Evolutionary conservation across 2,329 filamentous ascomycete species (phyloP).

Genomic region (Lachnellula hyalina): DNA sequence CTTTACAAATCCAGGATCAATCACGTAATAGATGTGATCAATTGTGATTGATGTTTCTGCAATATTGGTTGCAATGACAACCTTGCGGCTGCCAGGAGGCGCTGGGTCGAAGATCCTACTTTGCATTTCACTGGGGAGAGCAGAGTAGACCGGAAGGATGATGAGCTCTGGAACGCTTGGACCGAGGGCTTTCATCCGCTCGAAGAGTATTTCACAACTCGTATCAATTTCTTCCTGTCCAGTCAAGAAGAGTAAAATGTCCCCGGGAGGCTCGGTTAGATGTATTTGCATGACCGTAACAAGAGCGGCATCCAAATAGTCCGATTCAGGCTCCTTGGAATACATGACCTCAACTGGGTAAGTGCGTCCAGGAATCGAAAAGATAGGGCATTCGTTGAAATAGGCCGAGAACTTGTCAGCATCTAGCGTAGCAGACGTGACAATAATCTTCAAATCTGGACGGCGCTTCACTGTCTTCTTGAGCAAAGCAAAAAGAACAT

Average conservation of each 20-base stretch:
- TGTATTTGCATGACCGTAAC: slow-evolving; percentile 99
- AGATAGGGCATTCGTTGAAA: slow-evolving; percentile 93
- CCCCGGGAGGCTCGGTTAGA: slow-evolving; percentile 82
- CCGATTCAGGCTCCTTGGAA: slow-evolving; percentile 87
- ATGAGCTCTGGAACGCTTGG: slow-evolving; percentile 86
- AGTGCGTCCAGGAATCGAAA: slow-evolving; percentile 91
- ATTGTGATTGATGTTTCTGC: slow-evolving; percentile 98
- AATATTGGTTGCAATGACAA: slow-evolving; percentile 97
- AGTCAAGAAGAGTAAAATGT: slow-evolving; percentile 95
- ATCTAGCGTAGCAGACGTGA: slow-evolving; percentile 93
- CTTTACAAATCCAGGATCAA: slow-evolving; percentile 96
- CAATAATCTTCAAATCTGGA: slow-evolving; percentile 87
- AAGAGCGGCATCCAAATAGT: slow-evolving; percentile 91
- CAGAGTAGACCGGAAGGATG: slow-evolving; percentile 93
- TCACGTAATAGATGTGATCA: slow-evolving; percentile 94
- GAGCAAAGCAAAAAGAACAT: slow-evolving; percentile 87
- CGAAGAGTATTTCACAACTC: slow-evolving; percentile 83
- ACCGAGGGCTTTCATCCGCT: slow-evolving; percentile 93
- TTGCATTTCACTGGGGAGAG: slow-evolving; percentile 88
- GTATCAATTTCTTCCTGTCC: slow-evolving; percentile 98
- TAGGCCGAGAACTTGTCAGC: slow-evolving; percentile 97
- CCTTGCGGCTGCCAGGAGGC: slow-evolving; percentile 78
- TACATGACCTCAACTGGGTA: slow-evolving; percentile 97
- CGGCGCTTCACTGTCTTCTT: slow-evolving; percentile 88
- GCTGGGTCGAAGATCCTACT: slow-evolving; percentile 92